Evolutionary conservation across 2,329 filamentous ascomycete genomes (phyloP).

Genomic region (Tothia fuscella): DNA sequence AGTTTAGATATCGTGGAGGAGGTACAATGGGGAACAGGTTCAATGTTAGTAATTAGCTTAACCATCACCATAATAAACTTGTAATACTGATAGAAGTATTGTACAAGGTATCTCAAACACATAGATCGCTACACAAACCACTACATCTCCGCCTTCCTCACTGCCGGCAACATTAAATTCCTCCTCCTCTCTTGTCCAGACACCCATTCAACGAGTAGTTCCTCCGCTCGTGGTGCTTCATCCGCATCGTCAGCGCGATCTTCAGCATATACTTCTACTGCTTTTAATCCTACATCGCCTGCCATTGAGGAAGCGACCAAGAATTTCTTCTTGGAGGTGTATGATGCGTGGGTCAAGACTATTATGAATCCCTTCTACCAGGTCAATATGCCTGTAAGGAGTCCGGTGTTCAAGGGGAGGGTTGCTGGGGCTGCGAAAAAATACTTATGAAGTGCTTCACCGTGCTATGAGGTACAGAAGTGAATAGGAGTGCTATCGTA

Average conservation of each 20-base stretch:
- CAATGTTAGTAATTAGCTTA: slow-evolving; percentile 50
- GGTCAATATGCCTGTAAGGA: slow-evolving; percentile 72
- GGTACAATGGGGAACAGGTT: slow-evolving; percentile 79
- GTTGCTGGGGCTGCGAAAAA: slow-evolving; percentile 86
- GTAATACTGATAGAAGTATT: not conserved
- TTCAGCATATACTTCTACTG: slow-evolving; percentile 15
- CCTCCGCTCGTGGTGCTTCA: no score
- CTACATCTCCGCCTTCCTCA: slow-evolving; percentile 90
- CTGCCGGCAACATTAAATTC: slow-evolving; percentile 84
- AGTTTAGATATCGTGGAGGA: slow-evolving; percentile 93
- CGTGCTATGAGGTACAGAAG: no score
- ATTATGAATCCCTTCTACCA: slow-evolving; percentile 95
- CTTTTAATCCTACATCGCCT: slow-evolving; percentile 66
- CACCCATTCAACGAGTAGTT: slow-evolving; percentile 23
- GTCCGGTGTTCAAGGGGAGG: slow-evolving; percentile 70
- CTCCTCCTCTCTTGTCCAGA: slow-evolving; percentile 80
- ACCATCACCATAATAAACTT: not conserved
- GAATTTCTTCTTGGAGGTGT: slow-evolving; percentile 89
- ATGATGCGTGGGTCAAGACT: slow-evolving; percentile 93
- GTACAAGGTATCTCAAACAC: slow-evolving; percentile 77
- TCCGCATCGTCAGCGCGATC: slow-evolving; percentile 13
- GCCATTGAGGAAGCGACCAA: slow-evolving; percentile 93
- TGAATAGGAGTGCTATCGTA: no score
- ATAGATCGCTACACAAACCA: slow-evolving; percentile 96
- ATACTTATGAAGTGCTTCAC: slow-evolving; percentile 51